phyloP scores from a whole-genome alignment of 495 filamentous ascomycete genomes.

The Astrothelium subdiscretum region DNA sequence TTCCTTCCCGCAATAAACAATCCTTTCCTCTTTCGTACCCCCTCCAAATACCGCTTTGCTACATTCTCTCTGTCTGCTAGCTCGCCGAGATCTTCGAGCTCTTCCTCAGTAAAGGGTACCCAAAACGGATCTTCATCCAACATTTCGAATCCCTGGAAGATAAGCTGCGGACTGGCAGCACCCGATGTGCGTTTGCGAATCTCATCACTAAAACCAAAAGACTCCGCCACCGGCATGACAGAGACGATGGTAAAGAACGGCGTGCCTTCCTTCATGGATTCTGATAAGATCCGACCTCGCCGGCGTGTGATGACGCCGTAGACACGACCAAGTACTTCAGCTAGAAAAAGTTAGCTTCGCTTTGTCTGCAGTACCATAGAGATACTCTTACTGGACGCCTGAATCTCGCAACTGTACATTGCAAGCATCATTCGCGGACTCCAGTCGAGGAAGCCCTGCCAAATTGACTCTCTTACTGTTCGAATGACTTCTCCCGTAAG shows the following conservation, averaged over 20 bases:
- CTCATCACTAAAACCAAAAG: conserved; percentile 90
- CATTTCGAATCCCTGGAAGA: conserved; percentile 85
- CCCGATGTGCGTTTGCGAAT: conserved; percentile 90
- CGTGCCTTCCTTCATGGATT: conserved; percentile 87
- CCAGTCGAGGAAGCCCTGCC: conserved; percentile 88
- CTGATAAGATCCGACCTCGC: conserved; percentile 76
- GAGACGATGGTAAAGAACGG: conserved; percentile 91
- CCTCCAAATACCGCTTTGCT: conserved; percentile 90
- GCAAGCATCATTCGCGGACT: conserved; percentile 83
- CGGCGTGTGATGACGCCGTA: conserved; percentile 89
- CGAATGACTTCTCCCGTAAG: conserved; percentile 87
- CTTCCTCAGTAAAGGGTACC: conserved; percentile 93
- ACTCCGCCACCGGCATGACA: conserved; percentile 79
- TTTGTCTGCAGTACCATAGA: not conserved
- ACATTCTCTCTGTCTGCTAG: conserved; percentile 88
- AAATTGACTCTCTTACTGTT: conserved; percentile 72
- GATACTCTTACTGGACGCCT: conserved; percentile 64
- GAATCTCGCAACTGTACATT: conserved; percentile 98
- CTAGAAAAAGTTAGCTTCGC: conserved; percentile 30
- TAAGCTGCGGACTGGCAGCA: conserved; percentile 79
- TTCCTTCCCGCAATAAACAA: conserved; percentile 68
- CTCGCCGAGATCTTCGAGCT: conserved; percentile 92
- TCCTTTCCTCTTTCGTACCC: conserved; percentile 73
- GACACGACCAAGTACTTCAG: conserved; percentile 88
- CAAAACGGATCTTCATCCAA: conserved; percentile 92